Evolutionary conservation across 1,139 yeast genomes (phyloP).

Genomic region (Debaryomycetaceae sp.): DNA sequence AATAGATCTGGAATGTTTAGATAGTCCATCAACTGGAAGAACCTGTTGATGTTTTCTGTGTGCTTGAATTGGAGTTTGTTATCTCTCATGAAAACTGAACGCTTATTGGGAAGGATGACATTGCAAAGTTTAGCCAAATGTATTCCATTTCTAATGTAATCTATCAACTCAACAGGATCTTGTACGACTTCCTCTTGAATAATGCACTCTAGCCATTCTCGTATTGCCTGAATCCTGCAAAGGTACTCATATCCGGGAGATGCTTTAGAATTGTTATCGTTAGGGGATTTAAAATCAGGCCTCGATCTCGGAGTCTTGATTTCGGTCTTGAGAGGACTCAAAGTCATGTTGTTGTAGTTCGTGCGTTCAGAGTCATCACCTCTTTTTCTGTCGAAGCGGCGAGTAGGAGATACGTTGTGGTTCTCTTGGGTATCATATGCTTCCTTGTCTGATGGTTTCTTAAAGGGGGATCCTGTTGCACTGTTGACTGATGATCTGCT

Average conservation of each 20-base stretch:
- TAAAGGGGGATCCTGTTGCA: slow-evolving; percentile 20
- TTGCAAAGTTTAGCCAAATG: slow-evolving; percentile 76
- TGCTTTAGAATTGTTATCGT: slow-evolving; percentile 26
- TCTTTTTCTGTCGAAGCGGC: slow-evolving; percentile 19
- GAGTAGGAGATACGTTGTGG: slow-evolving; percentile 15
- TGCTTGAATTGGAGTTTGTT: slow-evolving; percentile 75
- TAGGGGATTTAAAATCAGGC: slow-evolving; percentile 11
- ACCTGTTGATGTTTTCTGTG: slow-evolving; percentile 87
- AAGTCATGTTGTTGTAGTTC: neutral
- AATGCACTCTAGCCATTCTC: slow-evolving; percentile 44
- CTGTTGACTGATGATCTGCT: slow-evolving; percentile 18
- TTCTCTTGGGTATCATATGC: neutral
- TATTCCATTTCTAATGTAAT: slow-evolving; percentile 75
- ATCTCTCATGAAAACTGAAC: slow-evolving; percentile 39
- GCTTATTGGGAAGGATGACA: slow-evolving; percentile 66
- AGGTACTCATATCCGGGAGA: slow-evolving; percentile 69
- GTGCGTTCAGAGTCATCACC: slow-evolving; percentile 5
- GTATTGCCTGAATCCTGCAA: slow-evolving; percentile 85
- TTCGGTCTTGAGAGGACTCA: neutral
- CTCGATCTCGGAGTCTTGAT: slow-evolving; percentile 16
- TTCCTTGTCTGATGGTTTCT: slow-evolving; percentile 6
- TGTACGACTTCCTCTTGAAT: slow-evolving; percentile 54
- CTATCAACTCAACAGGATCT: slow-evolving; percentile 47
- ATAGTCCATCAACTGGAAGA: slow-evolving; percentile 67
- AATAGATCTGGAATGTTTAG: slow-evolving; percentile 83